These are phyloP conservation scores for Ilyonectria robusta DNA, from an alignment of 2,329 filamentous ascomycete genomes.

Conservation along the genomic window DNA sequence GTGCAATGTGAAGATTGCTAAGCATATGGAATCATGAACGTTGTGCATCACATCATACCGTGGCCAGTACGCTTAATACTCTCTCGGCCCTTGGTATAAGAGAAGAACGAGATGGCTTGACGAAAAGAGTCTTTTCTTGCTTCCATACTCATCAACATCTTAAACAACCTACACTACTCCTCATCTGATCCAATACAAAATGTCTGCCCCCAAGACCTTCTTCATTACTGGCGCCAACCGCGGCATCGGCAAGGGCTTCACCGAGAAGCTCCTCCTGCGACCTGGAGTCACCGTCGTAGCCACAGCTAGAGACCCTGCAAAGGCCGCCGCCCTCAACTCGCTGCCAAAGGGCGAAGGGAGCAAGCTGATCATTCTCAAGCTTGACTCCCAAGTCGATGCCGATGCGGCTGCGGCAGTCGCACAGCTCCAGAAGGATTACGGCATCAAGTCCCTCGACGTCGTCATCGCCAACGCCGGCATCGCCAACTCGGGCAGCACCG, in stretches of 20 bases:
- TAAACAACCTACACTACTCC: neutral
- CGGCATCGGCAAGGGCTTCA: constrained; percentile 57
- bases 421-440: neutral
- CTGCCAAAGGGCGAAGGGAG: constrained; percentile 6
- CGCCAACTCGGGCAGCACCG: neutral
- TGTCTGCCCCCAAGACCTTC: neutral
- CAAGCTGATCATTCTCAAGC: constrained; percentile 8
- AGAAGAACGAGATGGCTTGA: neutral
- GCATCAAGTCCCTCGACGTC: constrained; percentile 8
- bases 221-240: constrained; percentile 58
- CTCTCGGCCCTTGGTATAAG: neutral
- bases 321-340: neutral
- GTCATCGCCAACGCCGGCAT: constrained; percentile 11
- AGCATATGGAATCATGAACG: neutral
- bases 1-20: neutral
- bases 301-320: neutral
- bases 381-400: neutral
- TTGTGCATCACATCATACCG: neutral
- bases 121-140: neutral
- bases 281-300: constrained; percentile 55
- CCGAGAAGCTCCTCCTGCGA: constrained; percentile 58
- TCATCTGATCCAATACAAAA: neutral
- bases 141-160: neutral
- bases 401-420: neutral
- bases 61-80: neutral